phyloP scores from a whole-genome alignment of 2,329 filamentous ascomycete genomes.

The Dactylella cylindrospora region DNA sequence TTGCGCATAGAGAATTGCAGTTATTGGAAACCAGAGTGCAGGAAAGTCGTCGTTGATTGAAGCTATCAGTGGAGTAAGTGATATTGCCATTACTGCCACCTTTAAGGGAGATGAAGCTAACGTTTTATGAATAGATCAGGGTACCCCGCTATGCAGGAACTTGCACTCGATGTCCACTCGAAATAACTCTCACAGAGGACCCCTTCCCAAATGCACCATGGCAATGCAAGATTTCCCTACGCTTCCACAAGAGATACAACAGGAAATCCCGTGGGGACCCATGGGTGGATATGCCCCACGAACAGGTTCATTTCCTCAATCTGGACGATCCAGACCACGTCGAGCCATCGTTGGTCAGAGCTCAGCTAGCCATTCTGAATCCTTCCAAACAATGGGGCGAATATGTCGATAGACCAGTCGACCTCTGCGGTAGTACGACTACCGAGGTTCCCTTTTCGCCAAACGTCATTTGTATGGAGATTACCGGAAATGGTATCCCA shows the following conservation, averaged over 20 bases:
- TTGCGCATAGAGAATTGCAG: conserved; percentile 48
- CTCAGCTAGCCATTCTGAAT: conserved; percentile 47
- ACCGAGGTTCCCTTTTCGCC: conserved; percentile 48
- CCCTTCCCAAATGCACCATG: conserved; percentile 39
- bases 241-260: conserved; percentile 47
- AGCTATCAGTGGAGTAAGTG: conserved; percentile 48
- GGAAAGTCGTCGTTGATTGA: conserved; percentile 49
- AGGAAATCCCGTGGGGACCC: conserved; percentile 42
- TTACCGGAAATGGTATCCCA: conserved; percentile 46
- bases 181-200: conserved; percentile 47
- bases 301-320: conserved; percentile 45
- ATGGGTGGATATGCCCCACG: conserved; percentile 45
- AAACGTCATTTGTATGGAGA: conserved; percentile 49
- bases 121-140: conserved; percentile 45
- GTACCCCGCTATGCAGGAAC: conserved; percentile 48
- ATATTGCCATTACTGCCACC: neutral
- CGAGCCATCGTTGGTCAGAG: conserved; percentile 46
- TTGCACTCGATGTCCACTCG: conserved; percentile 48
- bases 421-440: conserved; percentile 6
- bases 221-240: conserved; percentile 47
- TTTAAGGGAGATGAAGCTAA: neutral
- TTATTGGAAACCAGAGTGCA: conserved; percentile 48
- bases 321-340: conserved; percentile 46
- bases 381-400: conserved; percentile 46
- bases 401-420: conserved; percentile 28